Evolutionary conservation across 2,329 filamentous ascomycete species (phyloP).

Genomic region (Penicillium nordicum): DNA sequence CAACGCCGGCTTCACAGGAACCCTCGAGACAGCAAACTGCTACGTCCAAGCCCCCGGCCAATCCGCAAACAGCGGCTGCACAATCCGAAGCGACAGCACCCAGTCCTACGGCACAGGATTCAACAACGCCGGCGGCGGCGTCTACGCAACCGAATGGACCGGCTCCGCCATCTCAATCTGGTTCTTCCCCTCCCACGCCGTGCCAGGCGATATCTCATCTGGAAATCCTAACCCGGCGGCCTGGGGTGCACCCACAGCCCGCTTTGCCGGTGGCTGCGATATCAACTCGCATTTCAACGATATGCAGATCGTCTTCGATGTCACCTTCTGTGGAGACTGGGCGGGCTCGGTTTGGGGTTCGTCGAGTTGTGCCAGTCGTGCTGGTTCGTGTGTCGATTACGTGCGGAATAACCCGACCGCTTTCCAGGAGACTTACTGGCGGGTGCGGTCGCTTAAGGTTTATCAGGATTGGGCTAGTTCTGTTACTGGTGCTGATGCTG

Average conservation of each 20-base stretch:
- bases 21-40: slow-evolving; percentile 55
- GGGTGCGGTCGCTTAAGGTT: slow-evolving; percentile 68
- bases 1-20: slow-evolving; percentile 48
- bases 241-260: slow-evolving; percentile 69
- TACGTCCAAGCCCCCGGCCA: slow-evolving; percentile 47
- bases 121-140: slow-evolving; percentile 65
- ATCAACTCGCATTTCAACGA: slow-evolving; percentile 67
- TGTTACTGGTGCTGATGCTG: neutral
- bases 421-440: slow-evolving; percentile 74
- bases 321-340: slow-evolving; percentile 85
- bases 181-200: slow-evolving; percentile 70
- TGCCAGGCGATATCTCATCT: slow-evolving; percentile 62
- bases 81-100: slow-evolving; percentile 49
- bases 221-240: slow-evolving; percentile 60
- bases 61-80: slow-evolving; percentile 57
- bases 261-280: slow-evolving; percentile 68
- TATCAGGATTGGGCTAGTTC: slow-evolving; percentile 42
- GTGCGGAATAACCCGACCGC: slow-evolving; percentile 67
- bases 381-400: slow-evolving; percentile 65
- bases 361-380: slow-evolving; percentile 60
- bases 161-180: slow-evolving; percentile 68
- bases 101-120: slow-evolving; percentile 64
- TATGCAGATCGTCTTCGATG: slow-evolving; percentile 71
- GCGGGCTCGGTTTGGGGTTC: slow-evolving; percentile 66
- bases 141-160: slow-evolving; percentile 77